A percentile compares a stretch with the other conserved stretches of the same genome.
Evolutionary conservation across 2,329 filamentous ascomycete genomes (phyloP).

Genomic region (Scedosporium minutisporum): DNA sequence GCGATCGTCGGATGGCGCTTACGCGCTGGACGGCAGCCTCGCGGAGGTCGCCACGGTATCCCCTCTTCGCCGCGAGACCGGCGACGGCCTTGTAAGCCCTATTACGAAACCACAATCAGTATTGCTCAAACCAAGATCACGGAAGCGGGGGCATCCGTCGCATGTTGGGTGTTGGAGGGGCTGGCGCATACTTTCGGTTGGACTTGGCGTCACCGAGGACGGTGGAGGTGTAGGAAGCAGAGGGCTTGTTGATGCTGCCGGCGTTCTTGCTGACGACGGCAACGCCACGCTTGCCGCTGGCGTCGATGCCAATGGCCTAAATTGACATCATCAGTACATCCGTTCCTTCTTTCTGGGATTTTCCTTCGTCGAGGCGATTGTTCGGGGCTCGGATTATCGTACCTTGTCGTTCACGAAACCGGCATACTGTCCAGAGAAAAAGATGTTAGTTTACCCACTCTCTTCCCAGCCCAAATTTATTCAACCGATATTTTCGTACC

Average conservation of each 20-base stretch:
- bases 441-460: conserved; percentile 23
- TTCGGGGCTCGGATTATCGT: conserved; percentile 18
- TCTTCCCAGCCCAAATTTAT: neutral
- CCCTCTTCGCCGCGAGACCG: conserved; percentile 69
- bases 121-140: neutral
- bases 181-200: conserved; percentile 50
- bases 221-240: conserved; percentile 52
- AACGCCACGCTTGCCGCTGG: conserved; percentile 70
- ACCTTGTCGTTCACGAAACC: conserved; percentile 94
- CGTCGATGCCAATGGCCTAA: conserved; percentile 72
- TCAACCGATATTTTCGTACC: conserved; percentile 40
- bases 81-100: conserved; percentile 88
- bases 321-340: conserved; percentile 4
- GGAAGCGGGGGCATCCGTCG: neutral
- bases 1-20: conserved; percentile 71
- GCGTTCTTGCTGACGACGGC: conserved; percentile 78
- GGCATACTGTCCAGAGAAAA: conserved; percentile 52
- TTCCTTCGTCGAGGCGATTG: neutral
- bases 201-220: conserved; percentile 64
- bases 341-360: neutral
- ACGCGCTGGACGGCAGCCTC: conserved; percentile 74
- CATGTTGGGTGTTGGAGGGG: neutral
- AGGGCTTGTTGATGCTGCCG: conserved; percentile 63
- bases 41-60: conserved; percentile 76
- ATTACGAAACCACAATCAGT: conserved; percentile 5